Base-by-base conservation (phyloP, 192 early-diverging fungal genomes). In the Backusella circina region DNA sequence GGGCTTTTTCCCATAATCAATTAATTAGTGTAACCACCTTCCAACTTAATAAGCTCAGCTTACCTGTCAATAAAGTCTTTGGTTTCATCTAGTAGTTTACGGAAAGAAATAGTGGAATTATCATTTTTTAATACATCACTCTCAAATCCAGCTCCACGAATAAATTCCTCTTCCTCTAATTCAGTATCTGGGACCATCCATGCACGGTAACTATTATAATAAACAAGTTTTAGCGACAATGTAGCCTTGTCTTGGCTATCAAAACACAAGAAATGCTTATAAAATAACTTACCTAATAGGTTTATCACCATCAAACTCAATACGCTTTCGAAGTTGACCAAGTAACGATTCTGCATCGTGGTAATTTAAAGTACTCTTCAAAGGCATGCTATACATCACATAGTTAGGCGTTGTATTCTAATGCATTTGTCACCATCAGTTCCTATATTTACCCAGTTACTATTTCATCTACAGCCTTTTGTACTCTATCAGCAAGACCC, bases 61-160 rank as follows among this genome's bases (percentile, higher is more conserved):
- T 83, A 91, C 89, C 91, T 92, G 69, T 97, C 95, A 64, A 97
- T 85, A 54, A 95, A 91, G 79, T 99, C 96, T 28, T 93, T 90
- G 2, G 93, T 93, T 84, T 97, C 95, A 82, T 97, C 90, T 70
- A 99, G 78, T 54, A 97, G 84, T 36, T 81, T 86, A 37, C 86
- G 85, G 35, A 99, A 86, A 35, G 88, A 83, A 7, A 87, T 41
- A 18, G 37, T 30, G 9, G 65, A 39, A 26, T 26, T 41, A 18
- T 51, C 67, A 30, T 65, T 70, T 15, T 71, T 65, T 38, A 39
- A 15, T 15, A 37, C 66, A 13, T 72, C 41, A 12, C 79, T 72
- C 66, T 83, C 82, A 64, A 80, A 82, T 12, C 90, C 88, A 30
- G 84, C 87, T 35, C 93, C 85, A 23, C 78, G 44, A 4, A 95